Evolutionary conservation across 805 yeast genomes (phyloP).

Genomic region (Ogataea pignaliae): DNA sequence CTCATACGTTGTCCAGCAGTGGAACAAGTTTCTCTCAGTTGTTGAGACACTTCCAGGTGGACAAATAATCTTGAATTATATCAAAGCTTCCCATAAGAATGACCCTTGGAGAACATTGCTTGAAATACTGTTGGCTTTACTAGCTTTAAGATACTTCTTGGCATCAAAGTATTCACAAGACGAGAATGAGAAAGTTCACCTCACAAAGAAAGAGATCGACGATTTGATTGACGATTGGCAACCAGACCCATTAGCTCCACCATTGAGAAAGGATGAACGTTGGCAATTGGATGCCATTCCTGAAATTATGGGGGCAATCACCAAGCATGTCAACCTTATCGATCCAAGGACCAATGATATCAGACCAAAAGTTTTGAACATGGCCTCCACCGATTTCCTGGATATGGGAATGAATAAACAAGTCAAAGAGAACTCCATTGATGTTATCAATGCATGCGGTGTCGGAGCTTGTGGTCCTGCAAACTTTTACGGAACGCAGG

Average conservation of each 20-base stretch:
- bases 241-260: slow-evolving; percentile 76
- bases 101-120: slow-evolving; percentile 89
- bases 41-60: slow-evolving; percentile 50
- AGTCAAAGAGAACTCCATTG: slow-evolving; percentile 50
- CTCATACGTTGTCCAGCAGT: slow-evolving; percentile 21
- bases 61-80: slow-evolving; percentile 57
- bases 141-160: slow-evolving; percentile 80
- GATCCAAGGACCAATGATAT: slow-evolving; percentile 24
- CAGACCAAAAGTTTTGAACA: slow-evolving; percentile 46
- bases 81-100: slow-evolving; percentile 81
- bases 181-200: slow-evolving; percentile 63
- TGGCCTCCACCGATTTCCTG: slow-evolving; percentile 70
- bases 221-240: slow-evolving; percentile 87
- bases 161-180: slow-evolving; percentile 73
- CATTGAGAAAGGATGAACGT: slow-evolving; percentile 43
- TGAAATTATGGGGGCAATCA: slow-evolving; percentile 51
- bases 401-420: slow-evolving; percentile 47
- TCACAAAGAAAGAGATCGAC: slow-evolving; percentile 64
- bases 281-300: slow-evolving; percentile 69
- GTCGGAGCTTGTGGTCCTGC: slow-evolving; percentile 99
- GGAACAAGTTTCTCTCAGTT: slow-evolving; percentile 19
- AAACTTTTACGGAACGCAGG: slow-evolving; percentile 94
- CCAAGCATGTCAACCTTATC: slow-evolving; percentile 30
- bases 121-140: slow-evolving; percentile 69
- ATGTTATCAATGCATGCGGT: slow-evolving; percentile 65